phyloP scores from a whole-genome alignment of 208 protist species.

The Tritrichomonas musculus region DNA sequence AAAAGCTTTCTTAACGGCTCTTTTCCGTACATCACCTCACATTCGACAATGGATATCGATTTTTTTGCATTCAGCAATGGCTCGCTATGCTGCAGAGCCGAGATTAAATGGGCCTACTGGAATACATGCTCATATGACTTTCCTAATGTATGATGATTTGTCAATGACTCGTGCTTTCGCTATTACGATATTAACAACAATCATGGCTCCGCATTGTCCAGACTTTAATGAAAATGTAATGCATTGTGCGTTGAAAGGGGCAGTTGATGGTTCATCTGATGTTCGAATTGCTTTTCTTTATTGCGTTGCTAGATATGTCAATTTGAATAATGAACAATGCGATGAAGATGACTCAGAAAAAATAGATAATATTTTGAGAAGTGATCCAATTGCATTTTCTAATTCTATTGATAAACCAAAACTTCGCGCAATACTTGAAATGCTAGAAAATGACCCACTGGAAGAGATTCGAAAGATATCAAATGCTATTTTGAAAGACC shows the following conservation, averaged over 20 bases:
- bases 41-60: neutral
- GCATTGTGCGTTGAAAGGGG: neutral
- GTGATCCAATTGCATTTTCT: neutral
- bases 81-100: neutral
- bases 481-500: neutral
- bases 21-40: neutral
- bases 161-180: neutral
- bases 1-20: too few relatives aligned
- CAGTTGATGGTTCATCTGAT: neutral
- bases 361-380: neutral
- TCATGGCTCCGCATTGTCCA: neutral
- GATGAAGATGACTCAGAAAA: neutral
- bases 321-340: neutral
- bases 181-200: neutral
- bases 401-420: neutral
- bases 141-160: neutral
- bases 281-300: neutral
- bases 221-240: neutral
- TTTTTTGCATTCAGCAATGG: neutral
- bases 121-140: neutral
- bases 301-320: neutral
- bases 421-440: neutral
- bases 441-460: neutral
- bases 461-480: neutral
- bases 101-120: neutral